Base-by-base conservation (phyloP, 139 green algal genomes). In the Monoraphidium neglectum region DNA sequence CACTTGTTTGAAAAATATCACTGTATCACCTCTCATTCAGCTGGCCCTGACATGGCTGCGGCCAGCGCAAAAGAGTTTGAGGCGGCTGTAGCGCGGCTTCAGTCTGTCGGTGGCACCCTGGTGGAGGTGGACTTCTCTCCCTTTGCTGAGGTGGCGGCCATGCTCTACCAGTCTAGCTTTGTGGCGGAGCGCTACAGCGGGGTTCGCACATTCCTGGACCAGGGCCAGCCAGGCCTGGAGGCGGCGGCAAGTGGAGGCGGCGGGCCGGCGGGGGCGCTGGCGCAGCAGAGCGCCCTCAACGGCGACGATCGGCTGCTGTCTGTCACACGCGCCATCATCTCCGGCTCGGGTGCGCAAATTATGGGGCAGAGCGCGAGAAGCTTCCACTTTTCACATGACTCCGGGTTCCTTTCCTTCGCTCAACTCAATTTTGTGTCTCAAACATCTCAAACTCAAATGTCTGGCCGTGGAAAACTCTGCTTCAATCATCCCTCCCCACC, bases 81-180 rank as follows among this genome's bases (percentile, higher is more conserved):
- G 0, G 78, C 87, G 35, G 91, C 90, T 2, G 37, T 80, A 0
- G 62, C 63, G 37, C 77, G 82, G 18, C 64, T 95, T 33, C 3
- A 84, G 62, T 61, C 26, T 0, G 69, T 87, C 23, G 90, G 90
- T 0, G 90, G 91, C 18, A 23, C 59, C 60, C 72, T 46, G 2
- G 84, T 93, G 8, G 68, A 79, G 1, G 62, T 96, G 13, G 85
- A 96, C 74, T 96, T 95, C 53, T 49, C 26, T 1, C 87, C 90
- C 12, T 89, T 95, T 80, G 79, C 79, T 1, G 49, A 84, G 4
- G 78, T 80, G 0, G 91, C 91, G 0, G 72, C 79, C 18, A 81
- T 95, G 73, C 77, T 96, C 53, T 96, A 96, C 78, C 87, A 86
- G 13, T 87, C 83, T n/a, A 82, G 85, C 24, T 94, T 95, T 82